Conservation (phyloP, 345 rosid genomes). For the Schrenkiella parvula region DNA sequence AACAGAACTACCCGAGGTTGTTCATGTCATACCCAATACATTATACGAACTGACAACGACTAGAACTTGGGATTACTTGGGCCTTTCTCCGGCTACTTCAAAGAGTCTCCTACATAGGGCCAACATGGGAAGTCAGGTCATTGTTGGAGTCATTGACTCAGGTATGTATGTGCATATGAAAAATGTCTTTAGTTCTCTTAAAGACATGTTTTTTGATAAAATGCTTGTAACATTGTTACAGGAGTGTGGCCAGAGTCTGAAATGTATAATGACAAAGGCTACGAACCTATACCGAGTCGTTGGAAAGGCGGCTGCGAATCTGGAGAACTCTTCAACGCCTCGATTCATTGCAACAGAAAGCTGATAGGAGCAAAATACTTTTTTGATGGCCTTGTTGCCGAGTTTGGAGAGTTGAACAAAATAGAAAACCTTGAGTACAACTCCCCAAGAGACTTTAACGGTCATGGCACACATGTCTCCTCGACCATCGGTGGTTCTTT, state of each 20-base stretch:
- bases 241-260: constrained; percentile 30
- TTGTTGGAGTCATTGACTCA: constrained; percentile 57
- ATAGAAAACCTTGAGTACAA: constrained; percentile 28
- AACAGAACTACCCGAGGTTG: constrained; percentile 53
- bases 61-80: constrained; percentile 63
- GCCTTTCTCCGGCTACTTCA: constrained; percentile 40
- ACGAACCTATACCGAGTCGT: constrained; percentile 14
- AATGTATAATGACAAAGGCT: constrained; percentile 21
- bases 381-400: constrained; percentile 29
- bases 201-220: background rate
- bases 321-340: constrained; percentile 10
- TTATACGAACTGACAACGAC: constrained; percentile 54
- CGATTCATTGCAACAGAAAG: constrained; percentile 40
- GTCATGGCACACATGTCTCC: constrained; percentile 61
- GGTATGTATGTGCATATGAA: constrained; percentile 29
- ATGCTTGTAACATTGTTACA: background rate
- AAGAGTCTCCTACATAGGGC: constrained; percentile 35
- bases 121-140: constrained; percentile 52
- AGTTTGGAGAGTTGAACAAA: constrained; percentile 14
- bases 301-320: constrained; percentile 25
- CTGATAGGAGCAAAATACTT: constrained; percentile 48
- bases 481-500: constrained; percentile 43
- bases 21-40: constrained; percentile 51
- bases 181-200: no score
- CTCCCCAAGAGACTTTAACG: constrained; percentile 45